Base-by-base conservation (phyloP, 176 grass and related monocot genomes). In the Paspalum vaginatum region DNA sequence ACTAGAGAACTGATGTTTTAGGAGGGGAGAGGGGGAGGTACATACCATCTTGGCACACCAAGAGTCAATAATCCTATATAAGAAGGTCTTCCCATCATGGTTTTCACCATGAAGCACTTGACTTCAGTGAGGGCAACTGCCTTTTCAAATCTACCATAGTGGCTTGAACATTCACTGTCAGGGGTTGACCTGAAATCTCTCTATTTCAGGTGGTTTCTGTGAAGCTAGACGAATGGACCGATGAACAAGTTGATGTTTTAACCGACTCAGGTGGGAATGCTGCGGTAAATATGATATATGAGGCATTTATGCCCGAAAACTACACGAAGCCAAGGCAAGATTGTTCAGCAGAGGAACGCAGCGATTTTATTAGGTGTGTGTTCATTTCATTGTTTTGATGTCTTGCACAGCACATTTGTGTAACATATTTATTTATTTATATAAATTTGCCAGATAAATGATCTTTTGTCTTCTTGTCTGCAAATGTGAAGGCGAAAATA, bases 171-270 rank as follows among this genome's bases (percentile, higher is more conserved):
- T 83, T 39, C 62, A 49, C 75, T 85, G 39, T 15, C 76, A 22
- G 27, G 39, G 26, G 60, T 74, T 65, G 42, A 84, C 46, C 11
- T 49, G 18, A 85, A 63, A 66, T 72, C 12, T 77, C 45, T 80
- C 50, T 79, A 61, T 57, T 90, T 70, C 88, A 99, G 92, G 86
- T 99, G 42, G 41, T 91, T 22, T 99, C 96, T 10, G 88, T 91
- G 79, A 99, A 99, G 82, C 71, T 95, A 84, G 90, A 98, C 79
- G 92, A 95, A 58, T 98, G 96, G 92, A 89, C 92, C 63, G 84
- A 99, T 74, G 96, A 95, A 55, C 96, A 95, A 60, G 96, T 93
- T 45, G 88, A 98, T 78, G 40, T 83, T 68, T 87, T 98, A 70
- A 49, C 78, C 2, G 88, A 98, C 46, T 78, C 59, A 41, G 92